These are phyloP conservation scores for Sarcocystis neurona DNA, from an alignment of 169 alveolate genomes.

Conservation along the genomic window DNA sequence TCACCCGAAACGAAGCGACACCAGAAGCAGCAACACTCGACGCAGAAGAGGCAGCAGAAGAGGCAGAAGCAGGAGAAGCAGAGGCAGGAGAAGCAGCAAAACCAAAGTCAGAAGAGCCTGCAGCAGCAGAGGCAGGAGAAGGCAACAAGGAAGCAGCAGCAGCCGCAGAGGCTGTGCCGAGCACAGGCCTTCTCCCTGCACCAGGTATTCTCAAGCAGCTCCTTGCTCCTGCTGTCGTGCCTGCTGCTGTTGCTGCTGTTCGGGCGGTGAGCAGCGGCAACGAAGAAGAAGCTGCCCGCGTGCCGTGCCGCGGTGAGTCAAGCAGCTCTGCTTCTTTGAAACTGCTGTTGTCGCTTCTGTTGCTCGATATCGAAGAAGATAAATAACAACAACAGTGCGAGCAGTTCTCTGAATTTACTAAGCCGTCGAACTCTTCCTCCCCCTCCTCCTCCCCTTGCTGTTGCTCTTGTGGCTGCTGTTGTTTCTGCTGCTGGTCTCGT, in stretches of 20 bases:
- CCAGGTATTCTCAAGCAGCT: not conserved
- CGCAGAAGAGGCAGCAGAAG: not conserved
- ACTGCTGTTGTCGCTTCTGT: too few species aligned
- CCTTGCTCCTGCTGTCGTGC: not conserved
- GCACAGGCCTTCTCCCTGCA: not conserved
- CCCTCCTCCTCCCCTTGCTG: too few species aligned
- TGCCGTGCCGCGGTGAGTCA: too few species aligned
- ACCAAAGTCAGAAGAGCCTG: not conserved
- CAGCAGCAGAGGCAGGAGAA: not conserved
- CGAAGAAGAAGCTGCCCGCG: not conserved
- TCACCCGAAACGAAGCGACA: not conserved
- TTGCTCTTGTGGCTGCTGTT: not conserved
- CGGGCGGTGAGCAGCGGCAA: not conserved
- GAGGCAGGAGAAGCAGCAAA: slow-evolving; percentile 10
- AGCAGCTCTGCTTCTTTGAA: too few species aligned
- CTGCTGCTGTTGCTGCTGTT: slow-evolving; percentile 31
- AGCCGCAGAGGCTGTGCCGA: slow-evolving; percentile 22
- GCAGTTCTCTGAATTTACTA: too few species aligned
- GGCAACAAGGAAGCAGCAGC: not conserved
- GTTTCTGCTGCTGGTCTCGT: slow-evolving; percentile 41
- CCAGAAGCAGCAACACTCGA: not conserved
- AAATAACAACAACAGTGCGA: too few species aligned
- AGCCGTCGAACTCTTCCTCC: too few species aligned
- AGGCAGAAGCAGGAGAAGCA: not conserved
- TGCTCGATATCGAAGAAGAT: too few species aligned